A percentile compares a stretch with the other conserved stretches of the same genome.
Conservation (phyloP, 495 filamentous ascomycete species). For the Antarctomyces pellizariae region DNA sequence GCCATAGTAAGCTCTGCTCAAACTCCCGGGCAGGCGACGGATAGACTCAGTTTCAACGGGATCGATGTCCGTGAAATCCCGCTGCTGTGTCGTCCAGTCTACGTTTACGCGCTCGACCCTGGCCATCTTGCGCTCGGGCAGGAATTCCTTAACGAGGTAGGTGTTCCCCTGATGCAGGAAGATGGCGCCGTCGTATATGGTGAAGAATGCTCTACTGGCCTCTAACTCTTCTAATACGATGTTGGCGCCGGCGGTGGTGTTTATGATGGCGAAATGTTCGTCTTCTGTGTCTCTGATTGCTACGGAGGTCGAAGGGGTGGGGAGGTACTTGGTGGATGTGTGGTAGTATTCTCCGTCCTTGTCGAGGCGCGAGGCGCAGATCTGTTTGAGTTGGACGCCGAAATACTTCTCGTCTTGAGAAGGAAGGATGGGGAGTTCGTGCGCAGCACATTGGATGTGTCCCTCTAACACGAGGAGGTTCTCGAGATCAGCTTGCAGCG, state of each 20-base stretch:
- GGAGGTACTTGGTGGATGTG: slow-evolving; percentile 71
- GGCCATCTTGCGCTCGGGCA: slow-evolving; percentile 51
- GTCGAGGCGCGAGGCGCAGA: slow-evolving; percentile 56
- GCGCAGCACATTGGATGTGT: slow-evolving; percentile 87
- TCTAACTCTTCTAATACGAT: slow-evolving; percentile 87
- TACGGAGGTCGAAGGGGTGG: slow-evolving; percentile 59
- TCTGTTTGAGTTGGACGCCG: slow-evolving; percentile 40
- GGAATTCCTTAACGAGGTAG: slow-evolving; percentile 80
- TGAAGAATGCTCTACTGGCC: slow-evolving; percentile 82
- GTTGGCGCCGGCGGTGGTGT: slow-evolving; percentile 64
- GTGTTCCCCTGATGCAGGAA: slow-evolving; percentile 88
- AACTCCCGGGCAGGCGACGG: slow-evolving; percentile 34
- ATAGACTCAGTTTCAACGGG: slow-evolving; percentile 68
- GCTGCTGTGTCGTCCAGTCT: slow-evolving; percentile 84
- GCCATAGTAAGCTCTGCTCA: slow-evolving; percentile 56
- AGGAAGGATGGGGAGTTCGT: slow-evolving; percentile 75
- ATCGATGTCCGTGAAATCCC: slow-evolving; percentile 90
- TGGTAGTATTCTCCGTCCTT: slow-evolving; percentile 70
- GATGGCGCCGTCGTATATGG: slow-evolving; percentile 90
- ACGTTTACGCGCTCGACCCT: slow-evolving; percentile 55
- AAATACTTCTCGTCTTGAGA: slow-evolving; percentile 62
- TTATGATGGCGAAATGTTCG: slow-evolving; percentile 77
- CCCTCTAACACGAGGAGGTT: slow-evolving; percentile 85
- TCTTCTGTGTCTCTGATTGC: slow-evolving; percentile 73
- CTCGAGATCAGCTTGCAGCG: slow-evolving; percentile 68